phyloP scores from a whole-genome alignment of 495 filamentous ascomycete species.

The Neurospora intermedia region DNA sequence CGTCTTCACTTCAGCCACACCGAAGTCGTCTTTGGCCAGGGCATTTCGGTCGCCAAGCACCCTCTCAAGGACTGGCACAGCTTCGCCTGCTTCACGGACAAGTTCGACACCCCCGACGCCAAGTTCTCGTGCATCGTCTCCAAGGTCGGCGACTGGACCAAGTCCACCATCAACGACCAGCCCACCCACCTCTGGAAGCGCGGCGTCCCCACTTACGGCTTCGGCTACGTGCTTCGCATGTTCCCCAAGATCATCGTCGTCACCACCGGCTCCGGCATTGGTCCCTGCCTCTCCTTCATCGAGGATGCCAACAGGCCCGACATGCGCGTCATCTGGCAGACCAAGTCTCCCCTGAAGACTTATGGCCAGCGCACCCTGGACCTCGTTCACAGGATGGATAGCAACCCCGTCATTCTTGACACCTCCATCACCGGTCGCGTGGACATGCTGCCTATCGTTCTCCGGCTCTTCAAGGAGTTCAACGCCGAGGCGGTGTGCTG shows the following conservation, averaged over 20 bases:
- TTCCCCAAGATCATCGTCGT: conserved; percentile 54
- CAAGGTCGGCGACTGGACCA: conserved; percentile 63
- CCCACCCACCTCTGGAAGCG: conserved; percentile 44
- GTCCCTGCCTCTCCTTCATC: conserved; percentile 41
- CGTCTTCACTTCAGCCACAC: conserved; percentile 56
- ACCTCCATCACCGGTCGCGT: conserved; percentile 27
- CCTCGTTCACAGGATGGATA: conserved; percentile 26
- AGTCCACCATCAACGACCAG: conserved; percentile 39
- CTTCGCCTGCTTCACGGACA: conserved; percentile 63
- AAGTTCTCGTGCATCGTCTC: conserved; percentile 52
- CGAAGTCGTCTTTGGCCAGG: conserved; percentile 37
- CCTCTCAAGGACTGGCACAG: conserved; percentile 69
- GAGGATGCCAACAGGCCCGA: conserved; percentile 17
- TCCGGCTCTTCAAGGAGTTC: conserved; percentile 43
- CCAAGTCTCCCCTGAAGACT: conserved; percentile 30
- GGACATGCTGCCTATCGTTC: conserved; percentile 41
- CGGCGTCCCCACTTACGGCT: conserved; percentile 44
- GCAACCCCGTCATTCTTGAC: conserved; percentile 32
- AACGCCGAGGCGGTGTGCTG: conserved; percentile 60
- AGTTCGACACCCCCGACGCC: conserved; percentile 20
- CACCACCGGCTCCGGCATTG: conserved; percentile 63
- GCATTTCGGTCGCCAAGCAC: conserved; percentile 39
- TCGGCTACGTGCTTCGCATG: conserved; percentile 51
- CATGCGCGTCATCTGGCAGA: conserved; percentile 36
- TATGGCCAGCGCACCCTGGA: conserved; percentile 35